Conservation (phyloP, 345 rosid species). For the Citrus hindsii region DNA sequence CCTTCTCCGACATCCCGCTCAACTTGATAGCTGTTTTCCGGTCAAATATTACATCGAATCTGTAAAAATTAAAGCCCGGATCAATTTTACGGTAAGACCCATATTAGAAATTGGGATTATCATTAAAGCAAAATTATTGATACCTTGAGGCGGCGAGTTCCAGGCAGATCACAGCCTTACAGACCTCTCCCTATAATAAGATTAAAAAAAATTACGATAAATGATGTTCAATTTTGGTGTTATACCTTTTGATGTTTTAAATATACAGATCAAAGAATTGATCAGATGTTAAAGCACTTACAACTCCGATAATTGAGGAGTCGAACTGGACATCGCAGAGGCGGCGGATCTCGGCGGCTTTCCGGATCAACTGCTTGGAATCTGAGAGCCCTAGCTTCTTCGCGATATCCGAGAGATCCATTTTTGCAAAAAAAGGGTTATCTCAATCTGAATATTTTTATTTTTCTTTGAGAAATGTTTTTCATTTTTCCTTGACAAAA, state of each 20-base stretch:
- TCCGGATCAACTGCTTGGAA: conserved; percentile 61
- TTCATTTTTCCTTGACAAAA: too few relatives aligned
- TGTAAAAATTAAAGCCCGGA: conserved; percentile 13
- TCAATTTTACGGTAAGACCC: background rate
- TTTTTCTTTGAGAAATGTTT: background rate
- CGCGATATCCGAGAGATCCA: conserved; percentile 78
- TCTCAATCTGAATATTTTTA: background rate
- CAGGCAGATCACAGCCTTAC: conserved; percentile 86
- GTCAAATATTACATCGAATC: conserved; percentile 71
- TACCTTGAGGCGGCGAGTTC: conserved; percentile 87
- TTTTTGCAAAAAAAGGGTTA: conserved; percentile 1
- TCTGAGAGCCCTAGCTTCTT: conserved; percentile 70
- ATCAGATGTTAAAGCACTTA: conserved; percentile 20
- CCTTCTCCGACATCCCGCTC: conserved; percentile 94
- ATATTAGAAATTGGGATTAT: background rate
- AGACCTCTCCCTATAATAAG: conserved; percentile 70
- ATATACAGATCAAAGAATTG: background rate
- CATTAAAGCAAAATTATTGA: background rate
- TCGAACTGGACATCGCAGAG: conserved; percentile 90
- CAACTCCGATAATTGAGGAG: conserved; percentile 88
- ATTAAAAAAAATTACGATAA: background rate
- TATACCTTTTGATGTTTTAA: background rate
- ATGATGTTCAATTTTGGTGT: background rate
- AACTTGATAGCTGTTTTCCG: conserved; percentile 60
- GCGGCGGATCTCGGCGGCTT: conserved; percentile 95